Percentiles rank a stretch among this genome's conserved stretches.
Evolutionary conservation across 306 rosid genomes (phyloP).

Genomic region (barrel medic (Medicago truncatula)): DNA sequence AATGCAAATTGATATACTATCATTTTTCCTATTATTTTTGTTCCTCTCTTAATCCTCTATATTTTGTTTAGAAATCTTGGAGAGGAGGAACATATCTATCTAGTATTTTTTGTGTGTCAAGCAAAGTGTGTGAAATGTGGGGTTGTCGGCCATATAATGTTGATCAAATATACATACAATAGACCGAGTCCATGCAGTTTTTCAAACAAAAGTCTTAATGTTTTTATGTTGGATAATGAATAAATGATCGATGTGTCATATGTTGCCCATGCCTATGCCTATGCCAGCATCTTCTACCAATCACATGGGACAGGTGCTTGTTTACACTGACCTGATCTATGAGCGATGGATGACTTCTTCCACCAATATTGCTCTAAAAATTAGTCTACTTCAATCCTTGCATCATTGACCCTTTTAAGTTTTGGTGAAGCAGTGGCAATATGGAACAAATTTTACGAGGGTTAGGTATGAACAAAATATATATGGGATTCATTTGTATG

Average conservation of each 20-base stretch:
- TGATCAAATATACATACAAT: slow-evolving; percentile 37
- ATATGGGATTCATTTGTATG: too few species aligned
- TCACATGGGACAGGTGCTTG: slow-evolving; percentile 49
- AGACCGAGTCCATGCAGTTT: slow-evolving; percentile 35
- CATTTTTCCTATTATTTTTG: too few species aligned
- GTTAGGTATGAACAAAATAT: too few species aligned
- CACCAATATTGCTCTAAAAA: too few species aligned
- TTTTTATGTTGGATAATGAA: slow-evolving; percentile 15
- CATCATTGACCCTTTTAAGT: neutral
- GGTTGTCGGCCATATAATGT: slow-evolving; percentile 72
- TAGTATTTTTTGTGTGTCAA: slow-evolving; percentile 37
- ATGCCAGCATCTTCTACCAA: slow-evolving; percentile 36
- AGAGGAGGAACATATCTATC: neutral
- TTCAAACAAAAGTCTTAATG: slow-evolving; percentile 32
- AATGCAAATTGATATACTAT: too few species aligned
- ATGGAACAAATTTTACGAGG: too few species aligned
- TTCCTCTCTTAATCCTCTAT: too few species aligned
- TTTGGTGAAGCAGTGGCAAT: too few species aligned
- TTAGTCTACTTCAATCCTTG: slow-evolving; percentile 6
- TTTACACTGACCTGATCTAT: neutral
- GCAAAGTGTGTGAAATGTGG: slow-evolving; percentile 46
- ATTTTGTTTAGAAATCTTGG: neutral
- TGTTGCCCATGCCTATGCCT: slow-evolving; percentile 10
- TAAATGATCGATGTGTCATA: slow-evolving; percentile 44
- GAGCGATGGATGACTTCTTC: slow-evolving; percentile 3